Evolutionary conservation across 2,329 filamentous ascomycete genomes (phyloP).

Genomic region (Arthrinium phaeospermum): DNA sequence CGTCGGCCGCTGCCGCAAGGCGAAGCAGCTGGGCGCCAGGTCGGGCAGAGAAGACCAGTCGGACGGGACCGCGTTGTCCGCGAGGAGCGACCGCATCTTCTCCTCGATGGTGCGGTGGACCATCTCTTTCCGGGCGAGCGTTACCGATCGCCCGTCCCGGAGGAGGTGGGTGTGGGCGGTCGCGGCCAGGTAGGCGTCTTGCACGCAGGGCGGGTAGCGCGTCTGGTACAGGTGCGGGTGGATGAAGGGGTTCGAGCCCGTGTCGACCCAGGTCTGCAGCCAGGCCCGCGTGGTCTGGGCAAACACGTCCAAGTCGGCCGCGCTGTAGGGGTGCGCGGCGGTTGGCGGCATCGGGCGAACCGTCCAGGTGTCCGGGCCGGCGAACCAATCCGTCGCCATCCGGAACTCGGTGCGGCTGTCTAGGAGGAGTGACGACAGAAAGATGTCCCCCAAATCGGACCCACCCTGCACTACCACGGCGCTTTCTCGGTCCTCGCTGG

Average conservation of each 20-base stretch:
- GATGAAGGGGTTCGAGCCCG: constrained; percentile 39
- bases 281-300: constrained; percentile 30
- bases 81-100: constrained; percentile 24
- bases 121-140: constrained; percentile 19
- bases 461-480: background rate
- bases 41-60: background rate
- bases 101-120: constrained; percentile 30
- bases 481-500: background rate
- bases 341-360: constrained; percentile 21
- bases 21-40: background rate
- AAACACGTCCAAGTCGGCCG: constrained; percentile 22
- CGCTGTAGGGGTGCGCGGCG: background rate
- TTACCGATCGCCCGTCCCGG: constrained; percentile 24
- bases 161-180: constrained; percentile 29
- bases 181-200: constrained; percentile 37
- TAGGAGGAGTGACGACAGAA: background rate
- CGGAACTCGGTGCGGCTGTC: background rate
- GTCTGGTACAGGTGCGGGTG: constrained; percentile 37
- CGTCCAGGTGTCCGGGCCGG: constrained; percentile 28
- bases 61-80: background rate
- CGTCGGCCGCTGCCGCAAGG: background rate
- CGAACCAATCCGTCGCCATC: constrained; percentile 27
- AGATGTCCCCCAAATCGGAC: background rate
- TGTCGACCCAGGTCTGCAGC: constrained; percentile 36
- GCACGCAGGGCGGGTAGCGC: constrained; percentile 35